Base-by-base conservation (phyloP, 345 rosid species). In the Populus alba region DNA sequence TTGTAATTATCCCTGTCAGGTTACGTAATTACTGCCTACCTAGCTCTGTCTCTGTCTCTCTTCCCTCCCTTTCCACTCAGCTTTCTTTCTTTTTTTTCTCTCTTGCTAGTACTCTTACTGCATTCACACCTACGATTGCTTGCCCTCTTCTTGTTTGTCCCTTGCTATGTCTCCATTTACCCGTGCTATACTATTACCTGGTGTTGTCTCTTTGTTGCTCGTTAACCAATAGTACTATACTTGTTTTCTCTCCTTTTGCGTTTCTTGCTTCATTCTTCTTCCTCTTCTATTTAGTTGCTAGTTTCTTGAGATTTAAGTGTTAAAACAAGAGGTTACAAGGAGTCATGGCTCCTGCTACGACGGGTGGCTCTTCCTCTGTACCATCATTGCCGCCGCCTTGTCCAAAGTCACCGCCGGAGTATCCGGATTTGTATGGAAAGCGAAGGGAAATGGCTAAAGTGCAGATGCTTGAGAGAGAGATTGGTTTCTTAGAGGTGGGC, bases 381-480 rank as follows among this genome's bases (percentile, higher is more conserved):
- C 66, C 70, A 20, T 79, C 85, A 8, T 61, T 79, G 80, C 85
- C 82, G 33, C 80, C 85, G 37, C 99, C 99, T 7, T 79, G 87
- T 66, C 99, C 98, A 0, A 93, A 90, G 85, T 92, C 98, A 57
- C 99, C 98, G 74, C 99, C 98, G 77, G 86, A 84, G 79, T 95
- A 92, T 85, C 99, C 99, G 25, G 98, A 95, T 87, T 92, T 95
- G 89, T 95, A 90, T 74, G 97, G 99, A 23, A 93, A 88, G 77
- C 89, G 98, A 51, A 86, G 93, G 81, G 94, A 88, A 83, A 81
- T 80, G 77, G 94, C 96, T n/a, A 92, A 88, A 83, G 96, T 93
- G 55, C 94, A 90, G 87, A 88, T 91, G 90, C 91, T 95, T 38
- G 93, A 95, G 87, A 87, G 98, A 83, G 98, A 95, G 77, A 92